These are phyloP conservation scores for Termitomyces titanicus DNA, from an alignment of 768 basidiomycete species.

Conservation along the genomic window DNA sequence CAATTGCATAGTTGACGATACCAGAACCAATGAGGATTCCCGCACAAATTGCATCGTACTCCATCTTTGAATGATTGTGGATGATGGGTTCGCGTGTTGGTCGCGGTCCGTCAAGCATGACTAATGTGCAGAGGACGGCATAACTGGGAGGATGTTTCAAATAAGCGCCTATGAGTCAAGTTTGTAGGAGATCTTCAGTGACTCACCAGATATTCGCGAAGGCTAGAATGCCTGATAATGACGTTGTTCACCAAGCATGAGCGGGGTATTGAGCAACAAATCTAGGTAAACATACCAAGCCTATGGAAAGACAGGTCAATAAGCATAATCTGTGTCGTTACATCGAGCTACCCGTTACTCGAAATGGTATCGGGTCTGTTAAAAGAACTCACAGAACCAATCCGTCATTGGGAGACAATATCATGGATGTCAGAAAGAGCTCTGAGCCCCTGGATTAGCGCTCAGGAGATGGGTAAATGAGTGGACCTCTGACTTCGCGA, in stretches of 20 bases:
- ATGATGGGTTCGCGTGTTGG: neutral
- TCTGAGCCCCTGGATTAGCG: neutral
- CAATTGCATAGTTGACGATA: conserved; percentile 11
- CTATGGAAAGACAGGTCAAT: neutral
- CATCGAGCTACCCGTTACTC: too few species aligned
- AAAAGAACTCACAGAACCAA: conserved; percentile 2
- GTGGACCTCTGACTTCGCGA: too few species aligned
- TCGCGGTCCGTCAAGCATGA: neutral
- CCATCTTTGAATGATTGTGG: neutral
- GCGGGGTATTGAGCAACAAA: neutral
- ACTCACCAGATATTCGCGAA: conserved; percentile 16
- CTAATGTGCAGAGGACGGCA: conserved; percentile 5
- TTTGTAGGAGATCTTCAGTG: neutral
- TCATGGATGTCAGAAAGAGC: neutral
- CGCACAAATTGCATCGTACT: conserved; percentile 11
- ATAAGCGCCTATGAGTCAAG: neutral
- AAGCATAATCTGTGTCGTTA: too few species aligned
- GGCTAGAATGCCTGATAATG: conserved; percentile 1
- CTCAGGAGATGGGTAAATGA: neutral
- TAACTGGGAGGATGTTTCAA: conserved; percentile 5
- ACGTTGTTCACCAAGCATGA: neutral
- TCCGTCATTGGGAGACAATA: neutral
- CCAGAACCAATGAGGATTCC: conserved; percentile 12
- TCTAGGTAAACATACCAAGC: conserved; percentile 1
- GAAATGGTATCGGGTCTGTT: too few species aligned